Conservation (phyloP, 2,329 filamentous ascomycete genomes). For the Fonsecaea monophora region DNA sequence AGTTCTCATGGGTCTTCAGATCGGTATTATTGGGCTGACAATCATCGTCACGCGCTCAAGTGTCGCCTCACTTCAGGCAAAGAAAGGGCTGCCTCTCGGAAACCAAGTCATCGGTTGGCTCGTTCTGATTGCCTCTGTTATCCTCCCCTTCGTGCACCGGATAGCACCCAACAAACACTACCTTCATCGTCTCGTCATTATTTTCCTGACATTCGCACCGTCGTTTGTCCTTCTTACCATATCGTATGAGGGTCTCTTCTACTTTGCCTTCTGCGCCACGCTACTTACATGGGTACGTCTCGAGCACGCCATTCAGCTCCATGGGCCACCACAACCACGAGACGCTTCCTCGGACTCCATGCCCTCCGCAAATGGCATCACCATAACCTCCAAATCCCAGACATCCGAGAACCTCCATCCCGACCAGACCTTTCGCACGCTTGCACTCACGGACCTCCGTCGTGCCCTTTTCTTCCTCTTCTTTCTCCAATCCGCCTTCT, state of each 20-base stretch:
- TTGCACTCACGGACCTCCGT: slow-evolving; percentile 82
- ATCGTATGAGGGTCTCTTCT: slow-evolving; percentile 96
- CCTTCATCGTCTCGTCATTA: slow-evolving; percentile 82
- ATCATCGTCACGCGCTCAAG: slow-evolving; percentile 88
- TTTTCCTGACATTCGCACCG: slow-evolving; percentile 91
- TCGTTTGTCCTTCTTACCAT: slow-evolving; percentile 96
- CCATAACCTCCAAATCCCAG: slow-evolving; percentile 39
- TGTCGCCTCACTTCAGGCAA: slow-evolving; percentile 82
- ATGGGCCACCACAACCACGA: slow-evolving; percentile 37
- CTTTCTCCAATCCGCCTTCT: slow-evolving; percentile 93
- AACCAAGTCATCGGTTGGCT: slow-evolving; percentile 88
- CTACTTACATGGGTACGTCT: slow-evolving; percentile 90
- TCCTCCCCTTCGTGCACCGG: slow-evolving; percentile 81
- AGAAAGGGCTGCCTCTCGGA: slow-evolving; percentile 80
- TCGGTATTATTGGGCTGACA: slow-evolving; percentile 77
- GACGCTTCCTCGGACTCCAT: slow-evolving; percentile 2
- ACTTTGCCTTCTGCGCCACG: slow-evolving; percentile 83
- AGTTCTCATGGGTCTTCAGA: slow-evolving; percentile 55
- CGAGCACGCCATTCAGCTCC: slow-evolving; percentile 71
- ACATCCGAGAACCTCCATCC: slow-evolving; percentile 44
- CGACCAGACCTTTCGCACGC: slow-evolving; percentile 62
- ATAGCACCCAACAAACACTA: slow-evolving; percentile 84
- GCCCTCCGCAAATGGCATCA: slow-evolving; percentile 27
- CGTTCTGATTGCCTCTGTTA: slow-evolving; percentile 77
- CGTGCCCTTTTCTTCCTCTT: slow-evolving; percentile 95